Base-by-base conservation (phyloP, 257 asterid genomes). In the Nemophila menziesii region DNA sequence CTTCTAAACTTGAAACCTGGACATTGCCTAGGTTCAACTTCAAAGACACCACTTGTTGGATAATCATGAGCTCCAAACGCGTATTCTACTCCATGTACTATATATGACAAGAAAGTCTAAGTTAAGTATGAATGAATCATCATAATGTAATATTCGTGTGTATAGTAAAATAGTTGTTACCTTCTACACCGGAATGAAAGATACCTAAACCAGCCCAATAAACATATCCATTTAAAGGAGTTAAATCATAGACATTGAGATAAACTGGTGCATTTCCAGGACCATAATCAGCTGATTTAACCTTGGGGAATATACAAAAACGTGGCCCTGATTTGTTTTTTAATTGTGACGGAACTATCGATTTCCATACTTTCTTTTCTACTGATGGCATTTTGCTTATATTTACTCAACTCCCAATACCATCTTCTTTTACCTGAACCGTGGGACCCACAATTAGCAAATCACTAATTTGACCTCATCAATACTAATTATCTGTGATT, bases 151-250 rank as follows among this genome's bases (percentile, higher is more conserved):
- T 19, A 18, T 12, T 41, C n/a, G n/a, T n/a, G n/a, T n/a, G n/a
- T n/a, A n/a, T n/a, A n/a, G n/a, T 13, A 13, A 15, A 34, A 9
- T 41, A 38, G 17, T 11, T 18, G 17, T 52, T 71, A 83, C 95
- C 95, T 73, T 83, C 95, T 13, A 83, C 89, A n/a, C 95, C 97
- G 3, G 97, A 87, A 50, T 87, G 97, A 56, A 83, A 87, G 64
- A 87, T 83, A 9, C 97, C 97, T 16, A 87, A 64, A 67, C 95
- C 97, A 45, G 92, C 95, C 97, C 97, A 87, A 45, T 83, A 83
- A 57, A 83, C 78, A 47, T 87, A 87, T 42, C 93, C 93, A 50
- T 83, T 87, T 56, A 74, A 62, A 2, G 95, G 79, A 23, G 95
- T 87, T 68, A 87, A 69, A 62, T 87, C 97, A 14, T 87, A 87